A percentile compares a stretch with the other conserved stretches of the same genome.
Evolutionary conservation across 495 filamentous ascomycete species (phyloP).

Genomic region (Entonaema liquescens): DNA sequence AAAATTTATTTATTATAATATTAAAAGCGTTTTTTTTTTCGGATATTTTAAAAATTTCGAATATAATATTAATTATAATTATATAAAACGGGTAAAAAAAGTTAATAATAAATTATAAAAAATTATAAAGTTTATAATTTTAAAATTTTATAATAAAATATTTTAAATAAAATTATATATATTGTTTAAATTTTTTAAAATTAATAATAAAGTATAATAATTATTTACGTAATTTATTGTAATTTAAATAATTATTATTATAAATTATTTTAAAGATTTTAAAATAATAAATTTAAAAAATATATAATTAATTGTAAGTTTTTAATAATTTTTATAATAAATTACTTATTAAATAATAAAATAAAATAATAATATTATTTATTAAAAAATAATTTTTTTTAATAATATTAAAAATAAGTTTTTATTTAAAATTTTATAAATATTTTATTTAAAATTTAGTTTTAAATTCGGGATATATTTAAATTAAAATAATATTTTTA

Average conservation of each 20-base stretch:
- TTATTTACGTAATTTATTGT: not conserved
- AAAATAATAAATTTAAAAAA: not conserved
- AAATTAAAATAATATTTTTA: constrained; percentile 10
- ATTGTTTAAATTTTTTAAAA: not conserved
- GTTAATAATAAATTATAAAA: constrained; percentile 6
- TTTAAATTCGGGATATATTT: constrained; percentile 1
- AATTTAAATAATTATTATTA: not conserved
- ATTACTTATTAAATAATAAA: not conserved
- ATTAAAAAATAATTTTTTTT: not conserved
- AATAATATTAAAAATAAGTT: constrained; percentile 8
- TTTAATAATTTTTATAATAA: constrained; percentile 12
- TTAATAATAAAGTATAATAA: too few relatives aligned
- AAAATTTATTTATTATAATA: constrained; percentile 1
- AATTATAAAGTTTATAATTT: constrained; percentile 3
- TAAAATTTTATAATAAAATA: not conserved
- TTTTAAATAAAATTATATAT: not conserved
- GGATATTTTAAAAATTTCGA: not conserved
- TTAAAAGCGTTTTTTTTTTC: not conserved
- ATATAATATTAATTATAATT: constrained; percentile 4
- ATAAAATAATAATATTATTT: not conserved
- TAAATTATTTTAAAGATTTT: constrained; percentile 11
- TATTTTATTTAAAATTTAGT: constrained; percentile 5
- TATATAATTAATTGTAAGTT: constrained; percentile 1
- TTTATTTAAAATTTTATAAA: constrained; percentile 4
- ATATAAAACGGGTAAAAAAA: constrained; percentile 2